Base-by-base conservation (phyloP, 495 filamentous ascomycete species). In the Articulospora tetracladia region DNA sequence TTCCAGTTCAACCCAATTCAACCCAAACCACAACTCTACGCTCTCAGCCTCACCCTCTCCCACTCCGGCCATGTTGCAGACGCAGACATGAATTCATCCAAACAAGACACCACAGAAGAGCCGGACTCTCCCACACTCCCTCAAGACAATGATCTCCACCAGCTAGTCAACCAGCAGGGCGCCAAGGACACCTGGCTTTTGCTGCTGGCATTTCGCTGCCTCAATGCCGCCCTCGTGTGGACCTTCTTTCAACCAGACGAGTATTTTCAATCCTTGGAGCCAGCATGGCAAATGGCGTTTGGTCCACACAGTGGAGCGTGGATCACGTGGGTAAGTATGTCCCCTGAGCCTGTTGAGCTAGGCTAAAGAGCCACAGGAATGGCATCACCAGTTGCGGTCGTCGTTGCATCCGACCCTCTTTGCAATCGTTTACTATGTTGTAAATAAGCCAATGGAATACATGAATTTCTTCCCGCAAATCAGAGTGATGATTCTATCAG, bases 171-270 rank as follows among this genome's bases (percentile, higher is more conserved):
- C 23, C 25, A 53, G 26, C 61, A 61, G 49, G 32, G 26, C 6
- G 55, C 54, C 54, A 64, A 50, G 4, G 79, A 83, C 49, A 73
- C 86, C 57, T 76, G 90, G 53, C 74, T 83, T 41, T 77, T 84
- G 41, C 83, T 97, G 22, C 66, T 97, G 57, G 82, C 82, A 13
- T 80, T 97, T 51, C 91, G 94, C 55, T 80, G 96, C 53, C 68
- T 91, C 69, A 97, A 98, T 74, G 86, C 92, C n/a, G 76, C 97
- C 57, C 83, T 77, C 52, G 77, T 95, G 39, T 79, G 84, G 52
- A 98, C 94, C n/a, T 99, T 97, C 71, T 99, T 99, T 76, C 94
- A 99, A 72, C 94, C 94, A n/a, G 94, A 99, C 76, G 94, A 99
- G 71, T 98, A 90, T 77, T 99, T 92, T 64, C 94, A 99, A 69